These are phyloP conservation scores for Schizosaccharomyces versatilis DNA, from an alignment of 1,139 yeast species.

Conservation along the genomic window DNA sequence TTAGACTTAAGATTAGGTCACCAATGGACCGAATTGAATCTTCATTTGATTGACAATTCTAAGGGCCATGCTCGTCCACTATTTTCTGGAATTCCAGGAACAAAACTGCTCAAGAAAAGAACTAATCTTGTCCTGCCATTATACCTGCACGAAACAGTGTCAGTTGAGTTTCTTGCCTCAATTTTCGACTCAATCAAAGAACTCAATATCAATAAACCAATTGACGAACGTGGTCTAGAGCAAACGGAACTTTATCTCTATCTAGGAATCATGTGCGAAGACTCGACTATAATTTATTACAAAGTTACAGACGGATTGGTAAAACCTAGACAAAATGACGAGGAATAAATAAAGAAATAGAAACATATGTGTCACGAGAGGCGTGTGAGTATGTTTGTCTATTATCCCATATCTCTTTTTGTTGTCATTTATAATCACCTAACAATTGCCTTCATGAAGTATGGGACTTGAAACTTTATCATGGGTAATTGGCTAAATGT, in stretches of 20 bases:
- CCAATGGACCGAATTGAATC: background rate
- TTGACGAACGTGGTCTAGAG: background rate
- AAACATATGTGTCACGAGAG: no score
- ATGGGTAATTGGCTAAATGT: no score
- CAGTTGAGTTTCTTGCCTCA: background rate
- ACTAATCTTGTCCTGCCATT: background rate
- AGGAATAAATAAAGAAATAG: background rate
- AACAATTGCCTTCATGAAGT: no score
- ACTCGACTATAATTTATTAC: conserved; percentile 1
- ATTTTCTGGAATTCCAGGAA: background rate
- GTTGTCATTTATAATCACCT: no score
- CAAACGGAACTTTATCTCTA: background rate
- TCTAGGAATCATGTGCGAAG: background rate
- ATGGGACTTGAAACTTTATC: no score
- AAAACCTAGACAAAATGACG: background rate
- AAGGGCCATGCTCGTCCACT: background rate
- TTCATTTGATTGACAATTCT: background rate
- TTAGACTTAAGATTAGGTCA: background rate
- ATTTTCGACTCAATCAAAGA: background rate
- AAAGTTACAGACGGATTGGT: background rate
- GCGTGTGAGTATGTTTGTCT: no score
- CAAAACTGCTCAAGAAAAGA: background rate
- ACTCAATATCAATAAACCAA: background rate
- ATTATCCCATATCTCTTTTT: no score
- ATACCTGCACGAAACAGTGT: background rate